Evolutionary conservation across 108 stramenopile species (phyloP), one percentile per base, ranked within the genome.

Genomic region (Licmophora abbreviata): DNA sequence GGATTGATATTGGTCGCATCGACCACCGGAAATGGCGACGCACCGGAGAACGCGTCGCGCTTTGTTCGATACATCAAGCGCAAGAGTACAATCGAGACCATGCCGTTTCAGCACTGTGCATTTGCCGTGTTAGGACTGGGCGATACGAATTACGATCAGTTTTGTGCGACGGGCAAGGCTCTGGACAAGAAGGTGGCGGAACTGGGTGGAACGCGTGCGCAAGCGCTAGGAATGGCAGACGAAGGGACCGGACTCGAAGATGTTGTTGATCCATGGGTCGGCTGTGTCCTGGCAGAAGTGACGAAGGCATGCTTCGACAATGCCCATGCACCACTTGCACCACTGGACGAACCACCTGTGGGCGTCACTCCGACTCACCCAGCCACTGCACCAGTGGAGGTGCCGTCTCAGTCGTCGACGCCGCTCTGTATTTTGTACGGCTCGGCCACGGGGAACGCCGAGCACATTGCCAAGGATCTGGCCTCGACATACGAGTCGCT

Each of bases 21-120:
- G 44, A 96, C 95, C 1, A 92, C 95, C 1, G 95, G 95, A 1
- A 93, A 96, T 46, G 95, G 91, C 17, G 95, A 96, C 53, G 58
- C 88, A 0, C 95, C 95, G 23, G 92, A 93, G 56, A 94, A 93
- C 43, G 78, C 81, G 3, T 48, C 57, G 28, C 75, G 83, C 4
- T 93, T 92, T 50, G 63, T 80, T 22, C 81, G 94, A 0, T 83
- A 55, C 44, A 6, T 88, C 22, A 87, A 85, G 42, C 58, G 69
- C 4, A 76, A 81, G 45, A 66, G 65, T 11, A 42, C 70, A 0
- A 43, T 40, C 12, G 35, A 56, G 21, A 53, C 56, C 15, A 25
- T 44, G 31, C 65, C 85, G 7, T 72, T 92, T 52, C 27, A 51
- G 27, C 67, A 75, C 26, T 59, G 74, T 4, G 69, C 67, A 0